Conservation (phyloP, 495 filamentous ascomycete species). For the Penicillium pancosmium region DNA sequence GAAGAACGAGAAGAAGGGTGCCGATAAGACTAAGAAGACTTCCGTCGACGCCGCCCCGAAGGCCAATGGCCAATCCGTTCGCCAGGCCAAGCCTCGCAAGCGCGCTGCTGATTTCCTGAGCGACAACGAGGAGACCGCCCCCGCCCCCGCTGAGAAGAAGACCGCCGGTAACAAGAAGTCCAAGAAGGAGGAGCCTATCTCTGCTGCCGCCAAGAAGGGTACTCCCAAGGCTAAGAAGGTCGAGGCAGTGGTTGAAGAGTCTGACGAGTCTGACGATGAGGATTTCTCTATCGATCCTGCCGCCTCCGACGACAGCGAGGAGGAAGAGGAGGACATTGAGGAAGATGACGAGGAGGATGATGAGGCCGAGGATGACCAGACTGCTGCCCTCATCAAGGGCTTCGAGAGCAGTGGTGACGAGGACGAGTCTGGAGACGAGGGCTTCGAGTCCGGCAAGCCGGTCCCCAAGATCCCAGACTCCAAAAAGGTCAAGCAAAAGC, state of each 20-base stretch:
- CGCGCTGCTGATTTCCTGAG: conserved; percentile 56
- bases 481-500: conserved; percentile 63
- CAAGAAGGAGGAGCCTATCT: conserved; percentile 41
- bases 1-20: conserved; percentile 34
- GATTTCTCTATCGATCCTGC: conserved; percentile 27
- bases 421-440: conserved; percentile 54
- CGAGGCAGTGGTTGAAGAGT: conserved; percentile 33
- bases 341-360: conserved; percentile 31
- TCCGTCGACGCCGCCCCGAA: conserved; percentile 32
- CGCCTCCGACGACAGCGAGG: conserved; percentile 26
- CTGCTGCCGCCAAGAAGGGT: conserved; percentile 37
- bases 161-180: conserved; percentile 41
- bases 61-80: conserved; percentile 39
- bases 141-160: conserved; percentile 23
- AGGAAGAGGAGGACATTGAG: conserved; percentile 26
- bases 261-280: conserved; percentile 32
- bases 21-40: conserved; percentile 25
- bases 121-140: conserved; percentile 41
- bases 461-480: conserved; percentile 63
- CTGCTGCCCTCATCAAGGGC: conserved; percentile 67
- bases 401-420: conserved; percentile 82
- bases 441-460: conserved; percentile 57
- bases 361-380: conserved; percentile 65
- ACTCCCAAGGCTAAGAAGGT: conserved; percentile 35
- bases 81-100: conserved; percentile 53